These are phyloP conservation scores for Paralagenidium karlingii DNA, from an alignment of 352 stramenopile species.

Conservation along the genomic window DNA sequence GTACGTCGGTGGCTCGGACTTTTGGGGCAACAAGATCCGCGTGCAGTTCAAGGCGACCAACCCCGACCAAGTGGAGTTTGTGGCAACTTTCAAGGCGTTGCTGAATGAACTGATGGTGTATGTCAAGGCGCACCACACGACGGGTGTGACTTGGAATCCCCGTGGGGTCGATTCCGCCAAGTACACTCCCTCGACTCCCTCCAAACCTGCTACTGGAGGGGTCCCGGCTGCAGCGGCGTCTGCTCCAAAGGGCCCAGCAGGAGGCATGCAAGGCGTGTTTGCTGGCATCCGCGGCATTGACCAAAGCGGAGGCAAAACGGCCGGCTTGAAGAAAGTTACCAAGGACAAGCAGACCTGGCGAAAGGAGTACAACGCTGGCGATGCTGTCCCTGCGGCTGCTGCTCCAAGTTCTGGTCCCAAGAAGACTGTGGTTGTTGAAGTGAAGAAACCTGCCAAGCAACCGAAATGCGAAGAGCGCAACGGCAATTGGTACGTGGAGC, in stretches of 20 bases:
- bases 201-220: too few relatives aligned
- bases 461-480: constrained; percentile 81
- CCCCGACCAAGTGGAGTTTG: constrained; percentile 88
- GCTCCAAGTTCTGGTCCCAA: constrained; percentile 8
- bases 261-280: constrained; percentile 76
- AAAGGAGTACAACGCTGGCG: constrained; percentile 84
- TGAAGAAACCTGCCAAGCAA: constrained; percentile 21
- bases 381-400: constrained; percentile 7
- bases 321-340: constrained; percentile 91
- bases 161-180: constrained; percentile 35
- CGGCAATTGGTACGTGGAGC: constrained; percentile 95
- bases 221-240: constrained; percentile 12
- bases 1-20: constrained; percentile 90
- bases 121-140: constrained; percentile 93
- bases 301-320: constrained; percentile 86
- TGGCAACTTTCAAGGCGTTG: constrained; percentile 88
- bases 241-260: constrained; percentile 18
- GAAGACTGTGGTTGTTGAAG: constrained; percentile 4
- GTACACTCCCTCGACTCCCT: constrained; percentile 16
- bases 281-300: constrained; percentile 78
- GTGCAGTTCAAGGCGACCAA: constrained; percentile 93
- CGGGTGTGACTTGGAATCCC: constrained; percentile 92
- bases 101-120: constrained; percentile 87
- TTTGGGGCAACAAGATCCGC: constrained; percentile 97
- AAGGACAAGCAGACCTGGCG: constrained; percentile 97